Evolutionary conservation across 2,329 filamentous ascomycete species (phyloP).

Genomic region (Bipolaris cookei): DNA sequence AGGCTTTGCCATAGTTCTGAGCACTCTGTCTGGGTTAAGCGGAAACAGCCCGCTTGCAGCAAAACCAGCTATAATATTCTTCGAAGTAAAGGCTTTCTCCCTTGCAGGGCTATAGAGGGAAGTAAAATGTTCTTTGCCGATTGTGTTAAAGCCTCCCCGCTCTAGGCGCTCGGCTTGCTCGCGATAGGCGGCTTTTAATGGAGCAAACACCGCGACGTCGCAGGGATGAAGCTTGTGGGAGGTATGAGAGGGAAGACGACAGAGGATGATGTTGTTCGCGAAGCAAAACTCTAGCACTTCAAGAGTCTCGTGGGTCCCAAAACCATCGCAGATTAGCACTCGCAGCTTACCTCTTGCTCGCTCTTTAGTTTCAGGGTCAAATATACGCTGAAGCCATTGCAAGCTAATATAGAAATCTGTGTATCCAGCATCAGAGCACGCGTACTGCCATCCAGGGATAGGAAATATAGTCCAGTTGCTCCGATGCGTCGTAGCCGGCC

Average conservation of each 20-base stretch:
- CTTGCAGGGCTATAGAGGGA: constrained; percentile 30
- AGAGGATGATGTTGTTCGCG: too few species aligned
- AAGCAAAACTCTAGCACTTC: too few species aligned
- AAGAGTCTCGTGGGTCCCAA: too few species aligned
- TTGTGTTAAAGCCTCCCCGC: constrained; percentile 9
- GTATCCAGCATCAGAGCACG: too few species aligned
- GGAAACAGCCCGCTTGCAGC: constrained; percentile 32
- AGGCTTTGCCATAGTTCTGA: constrained; percentile 11
- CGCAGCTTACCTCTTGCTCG: neutral
- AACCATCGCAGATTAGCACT: too few species aligned
- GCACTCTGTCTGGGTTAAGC: constrained; percentile 40
- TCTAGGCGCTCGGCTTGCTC: constrained; percentile 14
- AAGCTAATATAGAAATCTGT: too few species aligned
- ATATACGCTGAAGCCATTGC: neutral
- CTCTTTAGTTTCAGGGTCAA: neutral
- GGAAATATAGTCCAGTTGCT: too few species aligned
- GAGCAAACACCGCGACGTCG: neutral
- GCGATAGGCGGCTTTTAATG: neutral
- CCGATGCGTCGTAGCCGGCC: too few species aligned
- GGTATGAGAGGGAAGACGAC: too few species aligned
- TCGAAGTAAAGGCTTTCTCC: constrained; percentile 27
- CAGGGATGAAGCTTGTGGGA: too few species aligned
- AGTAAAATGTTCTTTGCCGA: constrained; percentile 25
- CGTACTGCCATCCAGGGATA: too few species aligned
- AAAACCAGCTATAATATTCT: constrained; percentile 39